A percentile compares a stretch with the other conserved stretches of the same genome.
These are phyloP conservation scores for Patellifolia procumbens DNA, from an alignment of 179 eudicot genomes.

Conservation along the genomic window DNA sequence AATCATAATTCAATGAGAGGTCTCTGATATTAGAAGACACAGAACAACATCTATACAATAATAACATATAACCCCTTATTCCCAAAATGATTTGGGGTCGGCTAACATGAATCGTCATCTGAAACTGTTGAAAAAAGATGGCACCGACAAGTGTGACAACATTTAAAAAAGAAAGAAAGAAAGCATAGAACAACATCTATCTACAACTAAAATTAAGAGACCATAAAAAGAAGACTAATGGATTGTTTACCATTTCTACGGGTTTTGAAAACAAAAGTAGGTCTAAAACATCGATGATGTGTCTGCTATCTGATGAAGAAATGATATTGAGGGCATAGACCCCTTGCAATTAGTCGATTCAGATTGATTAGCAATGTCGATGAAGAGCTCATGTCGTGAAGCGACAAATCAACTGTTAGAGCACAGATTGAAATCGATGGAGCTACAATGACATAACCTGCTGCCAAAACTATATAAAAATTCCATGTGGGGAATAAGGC, in stretches of 20 bases:
- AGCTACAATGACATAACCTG: constrained; percentile 57
- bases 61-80: too few relatives aligned
- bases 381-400: constrained; percentile 50
- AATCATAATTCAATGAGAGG: not conserved
- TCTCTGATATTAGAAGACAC: not conserved
- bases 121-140: too few relatives aligned
- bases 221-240: constrained; percentile 30
- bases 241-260: constrained; percentile 33
- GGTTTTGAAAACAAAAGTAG: constrained; percentile 37
- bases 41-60: too few relatives aligned
- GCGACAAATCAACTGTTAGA: constrained; percentile 51
- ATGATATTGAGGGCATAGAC: constrained; percentile 46
- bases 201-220: constrained; percentile 16
- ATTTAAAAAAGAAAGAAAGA: too few relatives aligned
- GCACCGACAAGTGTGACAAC: too few relatives aligned
- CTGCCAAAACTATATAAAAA: constrained; percentile 57
- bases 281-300: constrained; percentile 42
- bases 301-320: constrained; percentile 41
- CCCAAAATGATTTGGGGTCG: too few relatives aligned
- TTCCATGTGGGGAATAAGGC: constrained; percentile 16
- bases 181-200: not conserved
- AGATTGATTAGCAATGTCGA: constrained; percentile 49
- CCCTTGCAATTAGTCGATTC: constrained; percentile 48
- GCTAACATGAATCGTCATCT: too few relatives aligned
- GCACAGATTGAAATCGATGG: constrained; percentile 53